Evolutionary conservation across 2,329 filamentous ascomycete species (phyloP).

Genomic region (Mariannaea elegans): DNA sequence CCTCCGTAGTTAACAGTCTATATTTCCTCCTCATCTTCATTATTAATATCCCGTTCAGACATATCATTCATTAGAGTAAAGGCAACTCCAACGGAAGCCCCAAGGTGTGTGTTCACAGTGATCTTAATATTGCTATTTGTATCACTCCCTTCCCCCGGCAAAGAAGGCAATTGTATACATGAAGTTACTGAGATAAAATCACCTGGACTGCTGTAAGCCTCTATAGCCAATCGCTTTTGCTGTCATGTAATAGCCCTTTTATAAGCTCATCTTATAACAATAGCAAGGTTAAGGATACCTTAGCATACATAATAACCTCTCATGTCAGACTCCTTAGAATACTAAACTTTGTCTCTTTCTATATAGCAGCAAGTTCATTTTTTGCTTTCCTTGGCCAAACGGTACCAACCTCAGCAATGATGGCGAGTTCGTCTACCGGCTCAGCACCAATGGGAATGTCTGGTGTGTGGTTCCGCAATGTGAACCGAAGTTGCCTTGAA

Average conservation of each 20-base stretch:
- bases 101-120: too few relatives aligned
- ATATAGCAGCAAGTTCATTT: not conserved
- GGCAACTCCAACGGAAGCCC: too few relatives aligned
- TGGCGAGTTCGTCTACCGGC: too few relatives aligned
- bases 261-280: too few relatives aligned
- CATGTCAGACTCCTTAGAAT: not conserved
- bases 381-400: conserved; percentile 1
- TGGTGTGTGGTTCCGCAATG: too few relatives aligned
- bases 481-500: too few relatives aligned
- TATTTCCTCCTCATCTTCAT: not conserved
- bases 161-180: not conserved
- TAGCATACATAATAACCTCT: not conserved
- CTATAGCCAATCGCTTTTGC: too few relatives aligned
- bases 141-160: not conserved
- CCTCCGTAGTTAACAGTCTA: not conserved
- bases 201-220: not conserved
- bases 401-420: too few relatives aligned
- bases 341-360: not conserved
- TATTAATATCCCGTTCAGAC: too few relatives aligned
- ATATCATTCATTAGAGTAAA: too few relatives aligned
- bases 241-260: too few relatives aligned
- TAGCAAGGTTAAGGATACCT: not conserved
- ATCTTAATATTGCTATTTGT: not conserved
- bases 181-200: not conserved
- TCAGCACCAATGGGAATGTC: too few relatives aligned